Conservation (phyloP, 2,329 filamentous ascomycete species). For the Lachnellula occidentalis region DNA sequence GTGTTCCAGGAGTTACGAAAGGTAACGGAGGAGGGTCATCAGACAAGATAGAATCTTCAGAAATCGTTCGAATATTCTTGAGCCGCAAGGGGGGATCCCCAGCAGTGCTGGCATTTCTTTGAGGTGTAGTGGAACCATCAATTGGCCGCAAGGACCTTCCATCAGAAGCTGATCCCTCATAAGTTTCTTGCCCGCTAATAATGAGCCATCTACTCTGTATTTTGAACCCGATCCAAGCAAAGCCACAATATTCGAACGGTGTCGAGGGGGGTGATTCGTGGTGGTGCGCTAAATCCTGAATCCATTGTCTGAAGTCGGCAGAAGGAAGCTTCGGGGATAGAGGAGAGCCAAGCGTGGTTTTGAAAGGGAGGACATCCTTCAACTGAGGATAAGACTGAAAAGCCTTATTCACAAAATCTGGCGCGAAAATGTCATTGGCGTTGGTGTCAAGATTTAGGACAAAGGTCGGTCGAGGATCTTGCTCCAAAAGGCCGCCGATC, state of each 20-base stretch:
- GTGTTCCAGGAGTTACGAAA: constrained; percentile 17
- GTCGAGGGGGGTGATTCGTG: constrained; percentile 36
- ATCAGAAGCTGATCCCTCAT: background rate
- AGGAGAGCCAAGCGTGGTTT: constrained; percentile 15
- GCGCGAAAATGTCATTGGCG: constrained; percentile 44
- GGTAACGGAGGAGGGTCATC: background rate
- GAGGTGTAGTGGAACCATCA: background rate
- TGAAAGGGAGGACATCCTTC: constrained; percentile 6
- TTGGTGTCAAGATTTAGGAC: constrained; percentile 57
- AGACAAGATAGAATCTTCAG: background rate
- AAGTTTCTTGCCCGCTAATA: constrained; percentile 46
- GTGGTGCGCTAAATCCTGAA: constrained; percentile 37
- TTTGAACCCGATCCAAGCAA: constrained; percentile 64
- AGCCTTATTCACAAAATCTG: constrained; percentile 63
- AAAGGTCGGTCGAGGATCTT: constrained; percentile 70
- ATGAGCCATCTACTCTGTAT: constrained; percentile 62
- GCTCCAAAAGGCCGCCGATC: constrained; percentile 64
- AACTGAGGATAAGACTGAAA: constrained; percentile 42
- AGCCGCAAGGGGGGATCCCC: background rate
- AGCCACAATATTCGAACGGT: constrained; percentile 54
- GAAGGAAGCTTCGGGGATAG: constrained; percentile 38
- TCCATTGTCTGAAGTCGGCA: constrained; percentile 61
- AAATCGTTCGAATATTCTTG: background rate
- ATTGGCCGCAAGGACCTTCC: background rate
- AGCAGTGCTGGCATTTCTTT: background rate